Base-by-base conservation (phyloP, 179 eudicot genomes). In the Nepenthes alata region DNA sequence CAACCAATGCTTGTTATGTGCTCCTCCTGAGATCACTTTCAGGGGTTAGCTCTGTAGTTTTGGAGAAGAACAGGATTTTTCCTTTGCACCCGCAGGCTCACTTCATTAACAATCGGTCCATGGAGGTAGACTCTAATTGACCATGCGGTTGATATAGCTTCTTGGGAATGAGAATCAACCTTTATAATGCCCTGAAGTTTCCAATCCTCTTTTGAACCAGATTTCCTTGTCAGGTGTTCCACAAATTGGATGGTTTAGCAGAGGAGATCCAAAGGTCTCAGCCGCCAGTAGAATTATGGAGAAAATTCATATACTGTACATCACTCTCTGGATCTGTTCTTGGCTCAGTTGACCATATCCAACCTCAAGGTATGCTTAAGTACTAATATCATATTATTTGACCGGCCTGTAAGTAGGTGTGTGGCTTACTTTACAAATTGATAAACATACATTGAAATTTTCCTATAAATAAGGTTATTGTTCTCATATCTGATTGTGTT, bases 301-400 rank as follows among this genome's bases (percentile, higher is more conserved):
- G 98, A 67, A 91, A 91, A 72, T 91, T 91, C 64, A 72, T 91
- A 50, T 91, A 91, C 73, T 91, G 98, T 68, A 86, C 96, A 13
- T 86, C 98, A 47, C 88, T 91, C 48, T 75, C 86, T 60, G 98
- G 96, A 69, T 70, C 87, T 53, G 63, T 86, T 71, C 89, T 91
- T 47, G 98, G 98, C 52, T 75, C 89, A 57, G 96, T 91, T 58
- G 96, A 91, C 70, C 98, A 91, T 75, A 89, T 91, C 85, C 89
- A 84, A 68, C 91, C 91, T 65, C 83, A 89, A 89, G 98, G 98
- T 91, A 66, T 36, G 50, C 11, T 39, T 52, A 47, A 64, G 39
- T 25, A 56, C 65, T 35, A 48, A 34, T 25, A 25, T 25, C 25
- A 25, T 25, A 25, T 25, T 25, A 25, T 25, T 25, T 25, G 25